Evolutionary conservation across 2,329 filamentous ascomycete species (phyloP).

Genomic region (Trichoderma aggressivum): DNA sequence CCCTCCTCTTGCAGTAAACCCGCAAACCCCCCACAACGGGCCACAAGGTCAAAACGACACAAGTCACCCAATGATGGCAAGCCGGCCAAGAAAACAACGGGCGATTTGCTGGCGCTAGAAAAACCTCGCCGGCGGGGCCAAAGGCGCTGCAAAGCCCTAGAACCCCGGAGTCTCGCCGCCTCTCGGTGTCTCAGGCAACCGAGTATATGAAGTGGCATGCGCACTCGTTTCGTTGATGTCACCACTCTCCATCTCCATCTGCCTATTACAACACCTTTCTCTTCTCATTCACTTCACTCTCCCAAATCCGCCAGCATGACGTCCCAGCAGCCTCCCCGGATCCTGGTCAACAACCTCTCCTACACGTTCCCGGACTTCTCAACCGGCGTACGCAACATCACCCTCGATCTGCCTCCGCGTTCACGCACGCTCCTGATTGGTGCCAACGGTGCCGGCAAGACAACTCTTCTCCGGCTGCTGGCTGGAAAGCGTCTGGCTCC

Average conservation of each 20-base stretch:
- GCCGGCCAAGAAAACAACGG: not conserved
- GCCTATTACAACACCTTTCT: not conserved
- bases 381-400: constrained; percentile 71
- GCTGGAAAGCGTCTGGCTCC: constrained; percentile 94
- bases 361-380: constrained; percentile 88
- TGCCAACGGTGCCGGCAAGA: constrained; percentile 96
- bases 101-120: constrained; percentile 1
- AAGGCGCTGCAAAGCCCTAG: not conserved
- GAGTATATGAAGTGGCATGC: not conserved
- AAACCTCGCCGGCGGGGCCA: constrained; percentile 6
- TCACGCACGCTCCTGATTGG: constrained; percentile 90
- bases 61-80: not conserved
- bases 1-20: not conserved
- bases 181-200: not conserved
- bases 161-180: not conserved
- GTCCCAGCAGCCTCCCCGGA: constrained; percentile 48
- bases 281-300: not conserved
- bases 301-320: not conserved
- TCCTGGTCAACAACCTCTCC: constrained; percentile 71
- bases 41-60: not conserved
- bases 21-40: not conserved
- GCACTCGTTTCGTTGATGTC: not conserved
- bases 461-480: constrained; percentile 88
- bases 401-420: constrained; percentile 71
- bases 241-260: not conserved